A percentile compares a stretch with the other conserved stretches of the same genome.
phyloP scores from a whole-genome alignment of 306 rosid species.

The Cercis canadensis region DNA sequence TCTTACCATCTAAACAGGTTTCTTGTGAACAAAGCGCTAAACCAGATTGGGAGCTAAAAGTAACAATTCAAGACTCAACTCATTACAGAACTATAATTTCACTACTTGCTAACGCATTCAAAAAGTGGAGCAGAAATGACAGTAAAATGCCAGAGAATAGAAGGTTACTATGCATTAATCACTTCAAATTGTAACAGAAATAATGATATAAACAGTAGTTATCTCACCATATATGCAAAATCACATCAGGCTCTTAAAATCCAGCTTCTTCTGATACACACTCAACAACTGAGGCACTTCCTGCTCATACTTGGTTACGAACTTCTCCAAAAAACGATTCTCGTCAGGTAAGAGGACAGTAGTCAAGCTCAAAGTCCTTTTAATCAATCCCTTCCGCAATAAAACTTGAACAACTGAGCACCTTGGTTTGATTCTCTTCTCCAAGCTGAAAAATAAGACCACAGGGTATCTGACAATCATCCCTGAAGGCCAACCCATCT shows the following conservation, averaged over 20 bases:
- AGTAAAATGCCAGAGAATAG: background rate
- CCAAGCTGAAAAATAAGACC: conserved; percentile 37
- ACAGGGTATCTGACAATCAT: conserved; percentile 36
- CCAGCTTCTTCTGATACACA: conserved; percentile 33
- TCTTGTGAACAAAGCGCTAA: background rate
- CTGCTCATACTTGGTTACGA: conserved; percentile 21
- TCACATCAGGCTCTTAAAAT: conserved; percentile 27
- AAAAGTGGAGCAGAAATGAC: background rate
- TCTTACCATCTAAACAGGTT: background rate
- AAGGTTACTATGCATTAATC: background rate
- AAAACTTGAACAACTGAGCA: conserved; percentile 30
- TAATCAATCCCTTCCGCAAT: conserved; percentile 36
- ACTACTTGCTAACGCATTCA: background rate
- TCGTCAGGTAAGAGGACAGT: conserved; percentile 29
- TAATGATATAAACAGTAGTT: background rate
- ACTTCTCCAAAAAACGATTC: conserved; percentile 29
- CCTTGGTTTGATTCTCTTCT: conserved; percentile 39
- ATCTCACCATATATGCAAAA: background rate
- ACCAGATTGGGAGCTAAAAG: background rate
- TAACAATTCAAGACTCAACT: background rate
- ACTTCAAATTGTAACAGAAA: background rate
- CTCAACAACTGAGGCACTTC: conserved; percentile 35
- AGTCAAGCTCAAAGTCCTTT: conserved; percentile 26
- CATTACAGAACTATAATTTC: background rate
- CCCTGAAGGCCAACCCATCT: conserved; percentile 40